Evolutionary conservation across 179 eudicot species (phyloP).

Genomic region (Heliamphora pulchella): DNA sequence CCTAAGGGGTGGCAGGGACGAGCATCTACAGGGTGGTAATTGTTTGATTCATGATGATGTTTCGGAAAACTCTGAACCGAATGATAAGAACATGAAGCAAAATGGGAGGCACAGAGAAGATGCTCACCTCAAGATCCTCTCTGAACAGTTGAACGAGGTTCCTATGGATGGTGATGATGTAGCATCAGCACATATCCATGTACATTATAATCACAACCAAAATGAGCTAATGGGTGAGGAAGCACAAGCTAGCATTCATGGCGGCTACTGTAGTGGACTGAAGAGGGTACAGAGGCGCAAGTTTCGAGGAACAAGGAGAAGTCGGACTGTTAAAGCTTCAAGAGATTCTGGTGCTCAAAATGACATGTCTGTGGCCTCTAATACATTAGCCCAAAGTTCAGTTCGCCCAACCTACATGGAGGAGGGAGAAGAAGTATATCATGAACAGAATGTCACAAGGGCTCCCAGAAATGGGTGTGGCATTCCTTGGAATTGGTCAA

Average conservation of each 20-base stretch:
- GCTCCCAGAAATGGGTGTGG: constrained; percentile 80
- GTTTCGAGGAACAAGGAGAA: constrained; percentile 57
- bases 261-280: constrained; percentile 40
- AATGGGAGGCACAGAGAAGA: constrained; percentile 37
- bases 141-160: constrained; percentile 50
- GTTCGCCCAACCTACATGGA: constrained; percentile 29
- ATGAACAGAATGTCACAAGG: constrained; percentile 41
- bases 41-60: constrained; percentile 11
- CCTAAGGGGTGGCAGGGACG: constrained; percentile 25
- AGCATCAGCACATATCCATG: constrained; percentile 42
- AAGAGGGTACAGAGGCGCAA: constrained; percentile 59
- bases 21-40: constrained; percentile 28
- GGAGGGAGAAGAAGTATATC: constrained; percentile 35
- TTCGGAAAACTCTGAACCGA: constrained; percentile 21
- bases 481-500: constrained; percentile 93
- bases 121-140: constrained; percentile 35
- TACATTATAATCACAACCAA: constrained; percentile 25
- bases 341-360: constrained; percentile 42
- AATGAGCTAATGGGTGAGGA: constrained; percentile 32
- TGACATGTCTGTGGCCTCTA: constrained; percentile 80
- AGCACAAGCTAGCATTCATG: constrained; percentile 46
- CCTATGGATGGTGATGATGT: constrained; percentile 51
- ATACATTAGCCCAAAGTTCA: constrained; percentile 55
- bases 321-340: constrained; percentile 33
- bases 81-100: constrained; percentile 28